These are phyloP conservation scores for Gossypium raimondii DNA, from an alignment of 345 rosid species.

Conservation along the genomic window DNA sequence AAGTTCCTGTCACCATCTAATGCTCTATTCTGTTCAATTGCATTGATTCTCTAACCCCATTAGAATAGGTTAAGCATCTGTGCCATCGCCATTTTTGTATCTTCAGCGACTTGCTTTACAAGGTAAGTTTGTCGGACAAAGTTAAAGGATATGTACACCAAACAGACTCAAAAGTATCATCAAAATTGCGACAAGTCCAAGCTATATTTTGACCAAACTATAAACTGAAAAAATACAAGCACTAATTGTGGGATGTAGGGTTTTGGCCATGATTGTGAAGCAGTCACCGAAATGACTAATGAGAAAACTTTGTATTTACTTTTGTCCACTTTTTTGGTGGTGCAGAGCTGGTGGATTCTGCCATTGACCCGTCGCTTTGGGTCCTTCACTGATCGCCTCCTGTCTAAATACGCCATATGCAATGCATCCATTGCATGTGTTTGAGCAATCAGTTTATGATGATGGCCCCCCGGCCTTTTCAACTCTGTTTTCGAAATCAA, in stretches of 20 bases:
- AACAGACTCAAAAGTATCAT: not conserved
- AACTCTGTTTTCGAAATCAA: not conserved
- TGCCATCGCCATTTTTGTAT: too few relatives aligned
- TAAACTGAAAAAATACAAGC: not conserved
- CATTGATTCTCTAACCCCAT: too few relatives aligned
- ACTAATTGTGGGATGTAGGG: constrained; percentile 3
- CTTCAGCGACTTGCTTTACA: not conserved
- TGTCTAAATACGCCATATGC: not conserved
- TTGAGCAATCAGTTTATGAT: not conserved
- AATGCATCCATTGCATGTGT: not conserved
- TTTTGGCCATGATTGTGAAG: not conserved
- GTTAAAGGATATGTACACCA: not conserved
- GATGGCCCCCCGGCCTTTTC: too few relatives aligned
- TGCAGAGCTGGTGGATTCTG: constrained; percentile 6
- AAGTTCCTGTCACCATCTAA: too few relatives aligned
- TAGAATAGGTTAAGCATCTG: too few relatives aligned
- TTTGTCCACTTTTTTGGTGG: not conserved
- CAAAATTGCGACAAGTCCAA: not conserved
- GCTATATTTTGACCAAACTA: not conserved
- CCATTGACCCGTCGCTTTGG: constrained; percentile 24
- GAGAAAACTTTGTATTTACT: constrained; percentile 10
- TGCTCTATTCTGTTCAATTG: too few relatives aligned
- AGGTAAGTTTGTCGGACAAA: not conserved
- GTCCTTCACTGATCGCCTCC: not conserved
- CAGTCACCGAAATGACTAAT: not conserved